Evolutionary conservation across 257 asterid genomes (phyloP).

Genomic region (Solanum arcanum): DNA sequence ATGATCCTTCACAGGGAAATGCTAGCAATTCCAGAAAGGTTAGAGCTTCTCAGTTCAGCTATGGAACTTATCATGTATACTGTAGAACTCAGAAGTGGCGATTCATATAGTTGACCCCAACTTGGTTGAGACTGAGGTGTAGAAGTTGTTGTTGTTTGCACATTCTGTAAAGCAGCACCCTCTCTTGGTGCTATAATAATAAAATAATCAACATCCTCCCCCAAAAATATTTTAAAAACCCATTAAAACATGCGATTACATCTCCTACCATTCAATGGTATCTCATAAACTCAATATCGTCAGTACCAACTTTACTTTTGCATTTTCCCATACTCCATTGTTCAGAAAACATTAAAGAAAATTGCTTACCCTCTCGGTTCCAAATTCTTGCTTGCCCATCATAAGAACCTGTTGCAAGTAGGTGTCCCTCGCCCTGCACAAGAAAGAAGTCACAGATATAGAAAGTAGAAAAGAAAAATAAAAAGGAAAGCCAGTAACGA

Average conservation of each 20-base stretch:
- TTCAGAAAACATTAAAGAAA: background rate
- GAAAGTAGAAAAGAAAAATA: background rate
- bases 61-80: background rate
- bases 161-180: background rate
- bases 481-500: background rate
- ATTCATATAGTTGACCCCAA: background rate
- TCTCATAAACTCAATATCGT: background rate
- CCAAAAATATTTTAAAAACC: background rate
- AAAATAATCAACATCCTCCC: background rate
- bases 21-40: background rate
- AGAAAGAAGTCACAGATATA: constrained; percentile 1
- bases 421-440: constrained; percentile 72
- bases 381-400: constrained; percentile 99
- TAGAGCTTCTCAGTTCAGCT: background rate
- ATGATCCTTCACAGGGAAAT: background rate
- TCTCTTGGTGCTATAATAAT: background rate
- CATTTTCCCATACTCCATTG: background rate
- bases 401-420: constrained; percentile 96
- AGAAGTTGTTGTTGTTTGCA: background rate
- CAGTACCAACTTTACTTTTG: background rate
- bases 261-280: background rate
- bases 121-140: background rate
- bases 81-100: background rate
- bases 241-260: background rate
- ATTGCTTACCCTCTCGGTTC: constrained; percentile 71